Evolutionary conservation across 2,329 filamentous ascomycete species (phyloP).

Genomic region (Pleomassaria siparia): DNA sequence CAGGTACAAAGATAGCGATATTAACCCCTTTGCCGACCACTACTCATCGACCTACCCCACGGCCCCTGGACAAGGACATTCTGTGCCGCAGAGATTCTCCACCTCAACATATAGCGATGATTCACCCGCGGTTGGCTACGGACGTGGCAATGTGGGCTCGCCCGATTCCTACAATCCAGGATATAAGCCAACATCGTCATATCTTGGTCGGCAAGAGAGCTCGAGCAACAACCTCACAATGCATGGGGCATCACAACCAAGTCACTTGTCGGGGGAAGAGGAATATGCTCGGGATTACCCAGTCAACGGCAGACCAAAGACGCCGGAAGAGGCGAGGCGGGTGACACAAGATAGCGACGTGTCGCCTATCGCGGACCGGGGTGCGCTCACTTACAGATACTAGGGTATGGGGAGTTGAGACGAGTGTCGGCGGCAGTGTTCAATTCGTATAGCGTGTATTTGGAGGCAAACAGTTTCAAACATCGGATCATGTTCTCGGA

Average conservation of each 20-base stretch:
- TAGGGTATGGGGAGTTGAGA: conserved; percentile 22
- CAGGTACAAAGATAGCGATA: conserved; percentile 13
- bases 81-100: not conserved
- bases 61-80: conserved; percentile 18
- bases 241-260: conserved; percentile 42
- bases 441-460: conserved; percentile 2
- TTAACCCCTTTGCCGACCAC: conserved; percentile 49
- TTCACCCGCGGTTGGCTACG: conserved; percentile 15
- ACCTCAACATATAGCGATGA: conserved; percentile 11
- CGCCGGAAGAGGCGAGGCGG: conserved; percentile 22
- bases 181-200: conserved; percentile 45
- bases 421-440: conserved; percentile 1
- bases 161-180: conserved; percentile 35
- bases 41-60: conserved; percentile 37
- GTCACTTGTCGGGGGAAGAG: conserved; percentile 28
- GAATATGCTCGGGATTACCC: conserved; percentile 24
- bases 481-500: not conserved
- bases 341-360: conserved; percentile 28
- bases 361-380: conserved; percentile 40
- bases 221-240: conserved; percentile 49
- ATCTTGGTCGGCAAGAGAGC: conserved; percentile 48
- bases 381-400: conserved; percentile 41
- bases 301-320: conserved; percentile 22
- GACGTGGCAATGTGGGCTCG: conserved; percentile 12
- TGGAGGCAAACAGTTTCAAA: no score